Evolutionary conservation across 192 early-diverging fungal genomes (phyloP).

Genomic region (Phycomyces blakesleeanus): DNA sequence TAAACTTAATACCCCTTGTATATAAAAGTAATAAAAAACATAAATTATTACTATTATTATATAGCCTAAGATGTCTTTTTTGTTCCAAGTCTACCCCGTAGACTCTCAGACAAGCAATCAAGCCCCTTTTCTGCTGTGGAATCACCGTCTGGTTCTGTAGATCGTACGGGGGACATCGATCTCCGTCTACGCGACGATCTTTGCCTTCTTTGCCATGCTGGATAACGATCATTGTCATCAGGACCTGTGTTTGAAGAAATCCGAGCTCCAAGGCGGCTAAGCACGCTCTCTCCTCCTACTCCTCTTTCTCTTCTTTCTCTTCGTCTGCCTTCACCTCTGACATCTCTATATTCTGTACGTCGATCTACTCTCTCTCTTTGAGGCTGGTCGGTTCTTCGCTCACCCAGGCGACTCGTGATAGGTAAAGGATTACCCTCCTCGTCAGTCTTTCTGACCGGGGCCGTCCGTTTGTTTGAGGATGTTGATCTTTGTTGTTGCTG

Average conservation of each 20-base stretch:
- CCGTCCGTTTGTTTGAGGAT: too few species aligned
- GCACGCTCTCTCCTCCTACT: conserved; percentile 3
- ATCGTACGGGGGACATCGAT: too few species aligned
- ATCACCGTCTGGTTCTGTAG: too few species aligned
- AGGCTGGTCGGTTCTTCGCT: not conserved
- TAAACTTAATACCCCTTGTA: not conserved
- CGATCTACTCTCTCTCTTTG: not conserved
- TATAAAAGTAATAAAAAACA: not conserved
- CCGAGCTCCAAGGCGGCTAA: conserved; percentile 7
- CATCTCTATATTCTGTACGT: too few species aligned
- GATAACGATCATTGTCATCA: too few species aligned
- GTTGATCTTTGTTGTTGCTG: too few species aligned
- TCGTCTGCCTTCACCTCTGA: too few species aligned
- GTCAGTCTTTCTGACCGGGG: not conserved
- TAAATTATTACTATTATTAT: too few species aligned
- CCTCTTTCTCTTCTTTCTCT: too few species aligned
- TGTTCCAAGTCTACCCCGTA: not conserved
- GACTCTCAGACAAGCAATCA: not conserved
- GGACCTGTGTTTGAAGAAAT: too few species aligned
- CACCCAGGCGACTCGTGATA: not conserved
- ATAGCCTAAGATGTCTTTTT: not conserved
- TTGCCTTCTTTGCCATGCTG: too few species aligned
- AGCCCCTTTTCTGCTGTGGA: not conserved
- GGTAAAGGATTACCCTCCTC: not conserved
- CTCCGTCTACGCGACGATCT: too few species aligned